Conservation (phyloP, 148 eudicot species). For the Diospyros kaki region DNA sequence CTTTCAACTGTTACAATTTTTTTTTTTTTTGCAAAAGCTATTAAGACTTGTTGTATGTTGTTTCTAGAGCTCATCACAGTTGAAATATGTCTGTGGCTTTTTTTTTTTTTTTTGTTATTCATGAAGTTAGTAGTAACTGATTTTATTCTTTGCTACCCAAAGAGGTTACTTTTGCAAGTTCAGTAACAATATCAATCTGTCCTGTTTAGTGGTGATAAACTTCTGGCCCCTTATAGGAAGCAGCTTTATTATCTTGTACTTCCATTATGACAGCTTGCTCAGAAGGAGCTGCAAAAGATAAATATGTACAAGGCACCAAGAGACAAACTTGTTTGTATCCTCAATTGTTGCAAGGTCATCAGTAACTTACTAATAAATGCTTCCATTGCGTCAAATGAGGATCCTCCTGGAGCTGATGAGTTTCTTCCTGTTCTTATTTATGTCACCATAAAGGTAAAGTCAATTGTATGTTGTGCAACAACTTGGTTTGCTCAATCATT, state of each 20-base stretch:
- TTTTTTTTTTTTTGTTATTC: not conserved
- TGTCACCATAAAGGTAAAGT: constrained; percentile 79
- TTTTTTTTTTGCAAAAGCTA: not conserved
- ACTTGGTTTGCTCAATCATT: not conserved
- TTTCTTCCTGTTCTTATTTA: constrained; percentile 94
- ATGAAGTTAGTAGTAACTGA: not conserved
- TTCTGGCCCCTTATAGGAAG: not conserved
- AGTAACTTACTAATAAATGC: constrained; percentile 82
- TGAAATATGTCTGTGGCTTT: not conserved
- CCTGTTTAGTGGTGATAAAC: not conserved
- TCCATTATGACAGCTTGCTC: constrained; percentile 63
- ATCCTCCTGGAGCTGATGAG: constrained; percentile 95
- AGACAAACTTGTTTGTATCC: constrained; percentile 92
- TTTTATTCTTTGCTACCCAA: not conserved
- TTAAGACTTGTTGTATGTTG: not conserved
- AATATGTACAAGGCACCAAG: constrained; percentile 95
- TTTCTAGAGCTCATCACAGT: not conserved
- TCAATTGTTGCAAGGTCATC: constrained; percentile 89
- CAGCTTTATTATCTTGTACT: constrained; percentile 9
- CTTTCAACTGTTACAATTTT: not conserved
- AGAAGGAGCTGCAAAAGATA: constrained; percentile 93
- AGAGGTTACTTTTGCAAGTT: not conserved
- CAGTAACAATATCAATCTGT: constrained; percentile 5
- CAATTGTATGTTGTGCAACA: not conserved
- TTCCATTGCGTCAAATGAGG: constrained; percentile 63